These are phyloP conservation scores for Fraxinus sp. DNA, from an alignment of 305 asterid species.

Conservation along the genomic window DNA sequence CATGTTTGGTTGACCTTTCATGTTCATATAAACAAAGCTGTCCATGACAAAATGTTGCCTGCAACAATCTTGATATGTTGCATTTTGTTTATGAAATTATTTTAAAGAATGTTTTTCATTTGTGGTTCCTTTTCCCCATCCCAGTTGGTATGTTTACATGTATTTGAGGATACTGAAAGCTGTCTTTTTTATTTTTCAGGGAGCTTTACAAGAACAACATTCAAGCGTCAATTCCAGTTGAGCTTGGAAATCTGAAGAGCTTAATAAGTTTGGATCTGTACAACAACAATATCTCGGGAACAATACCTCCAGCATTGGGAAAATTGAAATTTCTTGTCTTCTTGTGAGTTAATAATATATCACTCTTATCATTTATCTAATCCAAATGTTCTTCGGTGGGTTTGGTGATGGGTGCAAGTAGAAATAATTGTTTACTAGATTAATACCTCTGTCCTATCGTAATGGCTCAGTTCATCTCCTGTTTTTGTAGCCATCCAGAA, in stretches of 20 bases:
- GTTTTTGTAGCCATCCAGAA: neutral
- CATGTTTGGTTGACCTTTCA: conserved; percentile 3
- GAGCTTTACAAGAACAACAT: conserved; percentile 86
- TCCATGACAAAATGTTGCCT: neutral
- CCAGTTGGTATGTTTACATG: neutral
- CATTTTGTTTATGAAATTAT: neutral
- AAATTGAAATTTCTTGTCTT: conserved; percentile 75
- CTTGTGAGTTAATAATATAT: conserved; percentile 53
- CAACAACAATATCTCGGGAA: conserved; percentile 81
- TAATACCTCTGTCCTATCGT: conserved; percentile 6
- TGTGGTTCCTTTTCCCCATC: conserved; percentile 2
- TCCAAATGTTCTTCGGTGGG: conserved; percentile 15
- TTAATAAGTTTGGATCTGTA: conserved; percentile 90
- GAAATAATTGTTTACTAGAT: neutral
- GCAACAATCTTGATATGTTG: conserved; percentile 13
- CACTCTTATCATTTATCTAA: conserved; percentile 12
- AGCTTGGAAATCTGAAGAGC: conserved; percentile 86
- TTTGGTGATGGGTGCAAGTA: conserved; percentile 11
- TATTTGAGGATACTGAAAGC: conserved; percentile 10
- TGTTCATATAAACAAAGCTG: neutral
- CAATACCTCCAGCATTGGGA: conserved; percentile 70
- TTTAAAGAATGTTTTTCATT: conserved; percentile 14
- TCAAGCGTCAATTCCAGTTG: conserved; percentile 77
- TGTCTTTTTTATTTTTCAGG: conserved; percentile 41
- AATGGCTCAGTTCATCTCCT: neutral